phyloP scores from a whole-genome alignment of 306 rosid species.

The Vicia villosa region DNA sequence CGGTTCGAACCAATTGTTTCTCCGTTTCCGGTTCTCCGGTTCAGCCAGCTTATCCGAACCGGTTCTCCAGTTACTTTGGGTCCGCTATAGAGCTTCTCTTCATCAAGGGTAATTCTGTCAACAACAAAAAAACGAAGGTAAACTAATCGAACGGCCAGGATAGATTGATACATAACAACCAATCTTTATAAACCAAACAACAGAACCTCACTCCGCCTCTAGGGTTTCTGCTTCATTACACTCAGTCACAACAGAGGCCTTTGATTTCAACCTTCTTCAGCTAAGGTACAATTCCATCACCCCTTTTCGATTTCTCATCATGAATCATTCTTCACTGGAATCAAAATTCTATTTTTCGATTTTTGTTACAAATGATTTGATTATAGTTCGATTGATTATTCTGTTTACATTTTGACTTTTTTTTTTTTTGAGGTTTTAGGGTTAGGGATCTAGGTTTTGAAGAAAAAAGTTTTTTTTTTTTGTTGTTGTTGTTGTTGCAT shows the following conservation, averaged over 20 bases:
- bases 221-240: neutral
- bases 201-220: too few species aligned
- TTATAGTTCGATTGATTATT: slow-evolving; percentile 4
- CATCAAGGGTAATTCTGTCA: too few species aligned
- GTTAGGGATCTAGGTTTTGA: neutral
- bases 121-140: too few species aligned
- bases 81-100: too few species aligned
- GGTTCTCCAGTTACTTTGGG: too few species aligned
- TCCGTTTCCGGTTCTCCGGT: too few species aligned
- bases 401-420: neutral
- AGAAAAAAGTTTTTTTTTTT: neutral
- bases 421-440: neutral
- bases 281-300: slow-evolving; percentile 11
- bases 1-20: too few species aligned
- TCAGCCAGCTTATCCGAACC: too few species aligned
- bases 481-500: neutral
- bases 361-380: neutral
- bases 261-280: neutral
- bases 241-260: too few species aligned
- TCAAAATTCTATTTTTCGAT: slow-evolving; percentile 12
- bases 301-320: neutral
- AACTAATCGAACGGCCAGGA: too few species aligned
- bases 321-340: neutral
- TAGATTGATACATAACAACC: too few species aligned
- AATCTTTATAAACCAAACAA: too few species aligned